Percentiles rank a stretch among this genome's conserved stretches.
These are phyloP conservation scores for Fusarium sp. DNA, from an alignment of 2,329 filamentous ascomycete species.

Conservation along the genomic window DNA sequence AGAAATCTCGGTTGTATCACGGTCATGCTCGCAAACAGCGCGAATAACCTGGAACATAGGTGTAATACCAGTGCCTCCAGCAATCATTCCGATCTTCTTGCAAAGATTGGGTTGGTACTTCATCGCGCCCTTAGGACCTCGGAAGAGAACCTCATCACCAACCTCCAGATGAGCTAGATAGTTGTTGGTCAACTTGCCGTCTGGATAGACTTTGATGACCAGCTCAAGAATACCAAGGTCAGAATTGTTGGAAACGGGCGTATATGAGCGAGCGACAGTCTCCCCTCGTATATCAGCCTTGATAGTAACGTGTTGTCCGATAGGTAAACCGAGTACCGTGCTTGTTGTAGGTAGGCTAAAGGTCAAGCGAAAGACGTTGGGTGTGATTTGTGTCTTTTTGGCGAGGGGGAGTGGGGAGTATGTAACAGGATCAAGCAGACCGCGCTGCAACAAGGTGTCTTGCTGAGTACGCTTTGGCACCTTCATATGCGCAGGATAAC, in stretches of 20 bases:
- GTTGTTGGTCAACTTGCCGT: slow-evolving; percentile 61
- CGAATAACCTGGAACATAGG: slow-evolving; percentile 67
- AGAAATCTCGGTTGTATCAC: slow-evolving; percentile 66
- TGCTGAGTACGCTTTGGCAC: slow-evolving; percentile 45
- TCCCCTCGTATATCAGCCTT: slow-evolving; percentile 60
- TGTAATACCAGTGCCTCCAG: slow-evolving; percentile 56
- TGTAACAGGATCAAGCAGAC: background rate
- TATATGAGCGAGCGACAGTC: slow-evolving; percentile 65
- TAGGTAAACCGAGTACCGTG: slow-evolving; percentile 65
- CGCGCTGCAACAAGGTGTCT: slow-evolving; percentile 4
- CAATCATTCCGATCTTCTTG: slow-evolving; percentile 67
- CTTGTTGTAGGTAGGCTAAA: slow-evolving; percentile 60
- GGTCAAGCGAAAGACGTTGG: slow-evolving; percentile 59
- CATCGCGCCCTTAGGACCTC: slow-evolving; percentile 70
- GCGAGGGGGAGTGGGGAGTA: slow-evolving; percentile 6
- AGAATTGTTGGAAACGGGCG: slow-evolving; percentile 63
- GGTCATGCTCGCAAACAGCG: slow-evolving; percentile 70
- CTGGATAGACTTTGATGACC: slow-evolving; percentile 63
- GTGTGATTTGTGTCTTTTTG: slow-evolving; percentile 26
- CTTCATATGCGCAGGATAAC: slow-evolving; percentile 51
- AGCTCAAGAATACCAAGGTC: slow-evolving; percentile 64
- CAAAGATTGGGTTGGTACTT: slow-evolving; percentile 59
- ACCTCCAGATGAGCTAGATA: slow-evolving; percentile 61
- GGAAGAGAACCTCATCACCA: slow-evolving; percentile 63
- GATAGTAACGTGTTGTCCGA: slow-evolving; percentile 68